Conservation (phyloP, 371 early-diverging fungal genomes). For the Mycotypha africana region DNA sequence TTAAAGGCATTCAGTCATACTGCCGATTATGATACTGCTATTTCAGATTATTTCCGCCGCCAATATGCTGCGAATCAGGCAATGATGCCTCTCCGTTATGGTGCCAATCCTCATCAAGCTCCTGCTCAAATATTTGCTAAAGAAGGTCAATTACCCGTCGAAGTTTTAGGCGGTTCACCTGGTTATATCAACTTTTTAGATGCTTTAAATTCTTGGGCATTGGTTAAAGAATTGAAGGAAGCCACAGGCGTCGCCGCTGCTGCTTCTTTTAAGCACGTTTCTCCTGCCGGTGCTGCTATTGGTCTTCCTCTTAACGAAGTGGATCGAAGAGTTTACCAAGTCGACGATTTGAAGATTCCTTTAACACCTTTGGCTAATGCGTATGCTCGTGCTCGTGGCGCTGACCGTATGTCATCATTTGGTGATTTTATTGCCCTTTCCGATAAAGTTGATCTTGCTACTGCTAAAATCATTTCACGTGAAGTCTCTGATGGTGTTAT, state of each 20-base stretch:
- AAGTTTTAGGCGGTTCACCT: conserved; percentile 88
- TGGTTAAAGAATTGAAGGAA: conserved; percentile 84
- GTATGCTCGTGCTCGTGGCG: conserved; percentile 87
- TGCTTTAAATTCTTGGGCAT: conserved; percentile 94
- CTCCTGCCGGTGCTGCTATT: conserved; percentile 97
- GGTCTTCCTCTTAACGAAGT: conserved; percentile 75
- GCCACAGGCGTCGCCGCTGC: conserved; percentile 67
- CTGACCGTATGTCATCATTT: conserved; percentile 98
- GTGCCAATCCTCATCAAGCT: conserved; percentile 97
- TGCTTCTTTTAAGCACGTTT: conserved; percentile 98
- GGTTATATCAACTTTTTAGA: conserved; percentile 98
- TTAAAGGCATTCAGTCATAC: conserved; percentile 93
- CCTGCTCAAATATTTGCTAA: conserved; percentile 91
- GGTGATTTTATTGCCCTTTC: conserved; percentile 97
- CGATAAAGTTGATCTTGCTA: conserved; percentile 82
- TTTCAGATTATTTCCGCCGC: conserved; percentile 90
- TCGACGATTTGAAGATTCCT: conserved; percentile 75
- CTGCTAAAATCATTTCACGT: conserved; percentile 92
- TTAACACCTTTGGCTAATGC: conserved; percentile 76
- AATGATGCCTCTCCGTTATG: conserved; percentile 90
- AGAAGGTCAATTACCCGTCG: conserved; percentile 83
- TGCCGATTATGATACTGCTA: conserved; percentile 92
- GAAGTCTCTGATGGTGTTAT: conserved; percentile 97
- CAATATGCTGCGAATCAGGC: conserved; percentile 69
- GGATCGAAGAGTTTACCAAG: conserved; percentile 89